phyloP scores from a whole-genome alignment of 1,139 yeast species.

The Magnusiomyces ingens region DNA sequence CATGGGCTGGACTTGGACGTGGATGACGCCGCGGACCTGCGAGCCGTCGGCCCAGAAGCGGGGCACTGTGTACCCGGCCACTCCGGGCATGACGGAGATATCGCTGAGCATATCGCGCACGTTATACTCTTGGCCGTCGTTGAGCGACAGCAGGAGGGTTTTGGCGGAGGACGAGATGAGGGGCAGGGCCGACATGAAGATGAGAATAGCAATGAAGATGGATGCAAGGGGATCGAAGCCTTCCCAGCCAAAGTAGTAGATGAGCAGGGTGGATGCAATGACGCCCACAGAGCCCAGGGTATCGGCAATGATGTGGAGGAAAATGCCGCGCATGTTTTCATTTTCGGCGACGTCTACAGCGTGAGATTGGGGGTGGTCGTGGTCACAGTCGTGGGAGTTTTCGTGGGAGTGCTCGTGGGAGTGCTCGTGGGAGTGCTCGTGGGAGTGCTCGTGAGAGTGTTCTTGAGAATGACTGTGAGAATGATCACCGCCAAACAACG shows the following conservation, averaged over 20 bases:
- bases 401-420: constrained; percentile 47
- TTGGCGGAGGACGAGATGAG: constrained; percentile 74
- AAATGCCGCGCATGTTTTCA: constrained; percentile 93
- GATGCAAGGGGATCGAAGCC: constrained; percentile 93
- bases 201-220: constrained; percentile 72
- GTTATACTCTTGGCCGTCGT: constrained; percentile 49
- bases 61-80: constrained; percentile 79
- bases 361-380: too few relatives aligned
- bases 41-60: constrained; percentile 77
- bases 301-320: constrained; percentile 88
- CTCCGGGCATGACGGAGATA: constrained; percentile 65
- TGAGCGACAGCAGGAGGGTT: constrained; percentile 58
- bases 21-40: constrained; percentile 43
- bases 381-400: constrained; percentile 32
- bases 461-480: neutral
- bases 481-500: neutral
- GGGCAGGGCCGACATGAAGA: constrained; percentile 77
- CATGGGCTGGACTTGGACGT: constrained; percentile 61
- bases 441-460: constrained; percentile 20
- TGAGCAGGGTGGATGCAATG: constrained; percentile 65
- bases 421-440: constrained; percentile 16
- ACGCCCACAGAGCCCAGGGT: constrained; percentile 97
- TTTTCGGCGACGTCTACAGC: constrained; percentile 36
- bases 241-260: constrained; percentile 41
- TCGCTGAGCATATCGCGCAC: constrained; percentile 62